Conservation (phyloP, 2,329 filamentous ascomycete species). For the Talaromyces sp. region DNA sequence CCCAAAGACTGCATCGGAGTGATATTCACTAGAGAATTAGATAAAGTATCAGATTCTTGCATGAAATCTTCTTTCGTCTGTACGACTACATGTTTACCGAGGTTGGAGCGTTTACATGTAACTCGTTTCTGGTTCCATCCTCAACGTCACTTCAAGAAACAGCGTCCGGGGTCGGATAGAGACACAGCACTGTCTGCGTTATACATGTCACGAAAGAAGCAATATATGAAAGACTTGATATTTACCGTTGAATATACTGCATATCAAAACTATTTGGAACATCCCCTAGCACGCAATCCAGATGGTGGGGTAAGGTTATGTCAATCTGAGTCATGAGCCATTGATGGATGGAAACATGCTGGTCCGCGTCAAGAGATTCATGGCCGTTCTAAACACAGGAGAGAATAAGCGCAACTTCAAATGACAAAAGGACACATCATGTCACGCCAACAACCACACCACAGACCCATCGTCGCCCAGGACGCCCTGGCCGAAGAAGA, state of each 20-base stretch:
- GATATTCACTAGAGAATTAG: not conserved
- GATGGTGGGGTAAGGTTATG: not conserved
- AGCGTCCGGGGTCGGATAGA: not conserved
- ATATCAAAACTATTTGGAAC: not conserved
- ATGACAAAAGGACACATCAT: not conserved
- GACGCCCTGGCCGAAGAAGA: constrained; percentile 7
- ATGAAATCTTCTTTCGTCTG: not conserved
- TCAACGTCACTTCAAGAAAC: not conserved
- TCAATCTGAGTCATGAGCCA: not conserved
- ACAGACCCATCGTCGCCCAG: constrained; percentile 8
- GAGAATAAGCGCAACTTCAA: not conserved
- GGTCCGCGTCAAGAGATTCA: not conserved
- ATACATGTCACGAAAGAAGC: not conserved
- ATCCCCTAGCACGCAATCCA: not conserved
- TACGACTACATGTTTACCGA: not conserved
- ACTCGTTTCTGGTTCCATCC: not conserved
- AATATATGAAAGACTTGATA: not conserved
- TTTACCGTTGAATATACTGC: not conserved
- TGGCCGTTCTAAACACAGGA: not conserved
- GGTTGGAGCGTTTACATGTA: not conserved
- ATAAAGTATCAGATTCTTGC: not conserved
- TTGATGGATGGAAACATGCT: not conserved
- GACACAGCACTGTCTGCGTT: not conserved
- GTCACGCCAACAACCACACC: not conserved
- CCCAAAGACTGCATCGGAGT: not conserved